phyloP scores from a whole-genome alignment of 208 protist genomes.

The Trypanosomatidae sp. region DNA sequence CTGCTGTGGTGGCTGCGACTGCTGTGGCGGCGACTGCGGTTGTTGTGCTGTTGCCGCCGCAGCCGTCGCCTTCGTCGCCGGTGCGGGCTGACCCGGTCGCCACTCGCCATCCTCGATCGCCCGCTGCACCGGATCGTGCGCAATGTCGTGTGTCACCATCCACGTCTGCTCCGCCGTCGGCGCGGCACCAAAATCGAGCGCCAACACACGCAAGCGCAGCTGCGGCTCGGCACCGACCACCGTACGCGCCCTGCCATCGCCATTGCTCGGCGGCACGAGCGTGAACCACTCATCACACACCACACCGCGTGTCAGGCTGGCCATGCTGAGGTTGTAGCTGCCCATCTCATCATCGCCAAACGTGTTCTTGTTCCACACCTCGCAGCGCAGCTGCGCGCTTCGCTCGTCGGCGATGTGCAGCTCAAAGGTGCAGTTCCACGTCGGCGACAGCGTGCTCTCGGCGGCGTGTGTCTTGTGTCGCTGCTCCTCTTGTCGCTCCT shows the following conservation, averaged over 20 bases:
- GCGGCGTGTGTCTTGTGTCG: conserved; percentile 59
- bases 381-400: conserved; percentile 27
- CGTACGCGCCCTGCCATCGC: no score
- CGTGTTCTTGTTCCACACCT: conserved; percentile 50
- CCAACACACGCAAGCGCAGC: conserved; percentile 46
- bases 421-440: conserved; percentile 56
- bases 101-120: conserved; percentile 23
- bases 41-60: conserved; percentile 1
- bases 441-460: conserved; percentile 25
- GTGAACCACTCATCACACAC: conserved; percentile 58
- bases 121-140: conserved; percentile 23
- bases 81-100: conserved; percentile 17
- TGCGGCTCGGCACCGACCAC: conserved; percentile 16
- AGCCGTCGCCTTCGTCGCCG: conserved; percentile 7
- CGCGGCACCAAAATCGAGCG: conserved; percentile 46
- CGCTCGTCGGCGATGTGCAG: conserved; percentile 53
- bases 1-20: conserved; percentile 2
- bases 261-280: conserved; percentile 34
- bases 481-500: no score
- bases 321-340: conserved; percentile 31
- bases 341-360: conserved; percentile 52
- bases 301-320: conserved; percentile 30
- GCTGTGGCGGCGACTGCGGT: conserved; percentile 2
- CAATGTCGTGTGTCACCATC: conserved; percentile 52
- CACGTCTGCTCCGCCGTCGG: conserved; percentile 20